phyloP scores from a whole-genome alignment of 2,329 filamentous ascomycete species.

The Colletotrichum costaricense region DNA sequence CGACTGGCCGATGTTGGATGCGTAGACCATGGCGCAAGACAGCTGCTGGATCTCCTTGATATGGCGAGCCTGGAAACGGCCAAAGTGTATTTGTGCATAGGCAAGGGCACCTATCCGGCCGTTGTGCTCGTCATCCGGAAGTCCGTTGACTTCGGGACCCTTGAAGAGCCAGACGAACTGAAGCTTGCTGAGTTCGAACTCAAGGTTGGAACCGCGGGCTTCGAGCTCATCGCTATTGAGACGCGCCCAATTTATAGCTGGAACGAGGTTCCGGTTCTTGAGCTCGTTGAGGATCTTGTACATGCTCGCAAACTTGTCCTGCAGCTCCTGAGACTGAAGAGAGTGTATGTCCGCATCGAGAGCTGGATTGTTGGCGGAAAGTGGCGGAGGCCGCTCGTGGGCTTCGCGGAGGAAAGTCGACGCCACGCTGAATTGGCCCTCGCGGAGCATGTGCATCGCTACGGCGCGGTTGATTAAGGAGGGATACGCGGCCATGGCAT shows the following conservation, averaged over 20 bases:
- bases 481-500: conserved; percentile 81
- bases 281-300: conserved; percentile 88
- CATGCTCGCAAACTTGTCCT: conserved; percentile 87
- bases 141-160: conserved; percentile 64
- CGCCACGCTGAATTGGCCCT: conserved; percentile 92
- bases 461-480: conserved; percentile 91
- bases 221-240: conserved; percentile 78
- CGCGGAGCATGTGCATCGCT: conserved; percentile 90
- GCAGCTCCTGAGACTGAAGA: conserved; percentile 75
- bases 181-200: conserved; percentile 92
- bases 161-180: conserved; percentile 92
- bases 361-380: conserved; percentile 33
- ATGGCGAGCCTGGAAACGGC: conserved; percentile 79
- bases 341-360: conserved; percentile 60
- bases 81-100: conserved; percentile 82
- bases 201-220: conserved; percentile 87
- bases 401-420: conserved; percentile 85
- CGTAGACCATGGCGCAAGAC: conserved; percentile 83
- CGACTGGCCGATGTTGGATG: conserved; percentile 77
- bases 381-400: conserved; percentile 48
- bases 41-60: conserved; percentile 84
- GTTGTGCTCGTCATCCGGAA: conserved; percentile 62
- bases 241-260: conserved; percentile 89
- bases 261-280: conserved; percentile 77
- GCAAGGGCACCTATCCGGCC: conserved; percentile 74